Conservation (phyloP, 2,329 filamentous ascomycete species). For the Orbilia javanica region DNA sequence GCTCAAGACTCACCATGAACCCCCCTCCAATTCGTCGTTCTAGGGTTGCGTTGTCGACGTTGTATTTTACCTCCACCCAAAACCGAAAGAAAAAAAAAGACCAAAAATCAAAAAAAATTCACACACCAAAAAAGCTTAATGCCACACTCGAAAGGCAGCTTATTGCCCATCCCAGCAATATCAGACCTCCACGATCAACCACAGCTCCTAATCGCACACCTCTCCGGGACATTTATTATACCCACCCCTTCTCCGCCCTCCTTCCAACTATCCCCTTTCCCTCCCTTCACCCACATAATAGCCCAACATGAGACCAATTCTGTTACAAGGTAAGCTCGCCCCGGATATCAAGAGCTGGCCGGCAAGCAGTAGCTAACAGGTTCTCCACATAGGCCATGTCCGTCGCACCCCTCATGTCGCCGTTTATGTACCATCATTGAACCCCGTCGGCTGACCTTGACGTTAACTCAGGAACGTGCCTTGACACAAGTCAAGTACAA, state of each 20-base stretch:
- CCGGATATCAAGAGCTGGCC: slow-evolving; percentile 9
- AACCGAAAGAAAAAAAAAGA: slow-evolving; percentile 39
- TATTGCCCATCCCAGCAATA: slow-evolving; percentile 48
- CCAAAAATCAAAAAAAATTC: slow-evolving; percentile 48
- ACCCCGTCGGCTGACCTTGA: slow-evolving; percentile 49
- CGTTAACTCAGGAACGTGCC: slow-evolving; percentile 78
- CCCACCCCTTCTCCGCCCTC: slow-evolving; percentile 6
- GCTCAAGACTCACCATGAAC: not conserved
- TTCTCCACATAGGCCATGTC: slow-evolving; percentile 37
- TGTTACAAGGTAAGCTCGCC: slow-evolving; percentile 77
- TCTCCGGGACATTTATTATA: slow-evolving; percentile 54
- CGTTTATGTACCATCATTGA: slow-evolving; percentile 16
- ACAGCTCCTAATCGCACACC: slow-evolving; percentile 17
- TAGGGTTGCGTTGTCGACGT: slow-evolving; percentile 55
- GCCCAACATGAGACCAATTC: slow-evolving; percentile 90
- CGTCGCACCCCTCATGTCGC: slow-evolving; percentile 39
- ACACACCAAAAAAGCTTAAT: slow-evolving; percentile 56
- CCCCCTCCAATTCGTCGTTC: not conserved
- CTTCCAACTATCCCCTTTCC: not conserved
- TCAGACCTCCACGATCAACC: slow-evolving; percentile 26
- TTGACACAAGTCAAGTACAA: slow-evolving; percentile 94
- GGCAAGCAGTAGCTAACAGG: slow-evolving; percentile 59
- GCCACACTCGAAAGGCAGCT: slow-evolving; percentile 36
- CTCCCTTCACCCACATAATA: slow-evolving; percentile 56
- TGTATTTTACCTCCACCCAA: slow-evolving; percentile 40